These are phyloP conservation scores for Taphrina betulina DNA, from an alignment of 1,139 yeast species.

Conservation along the genomic window DNA sequence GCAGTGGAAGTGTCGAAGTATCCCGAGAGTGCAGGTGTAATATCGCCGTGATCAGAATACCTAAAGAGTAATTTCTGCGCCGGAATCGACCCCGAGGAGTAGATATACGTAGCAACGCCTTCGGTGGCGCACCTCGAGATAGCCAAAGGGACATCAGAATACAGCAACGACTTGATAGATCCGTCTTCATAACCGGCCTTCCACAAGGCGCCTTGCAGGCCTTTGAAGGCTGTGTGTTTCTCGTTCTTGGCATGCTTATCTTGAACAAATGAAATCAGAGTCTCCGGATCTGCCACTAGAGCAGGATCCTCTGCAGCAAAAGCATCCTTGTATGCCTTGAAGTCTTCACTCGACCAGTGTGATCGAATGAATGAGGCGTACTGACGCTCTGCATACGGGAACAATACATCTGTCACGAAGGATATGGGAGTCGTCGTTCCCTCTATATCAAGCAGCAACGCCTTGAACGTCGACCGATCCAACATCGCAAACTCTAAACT, in stretches of 20 bases:
- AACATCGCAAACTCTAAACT: too few relatives aligned
- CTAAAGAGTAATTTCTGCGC: constrained; percentile 79
- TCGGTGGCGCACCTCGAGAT: constrained; percentile 45
- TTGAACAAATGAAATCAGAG: constrained; percentile 52
- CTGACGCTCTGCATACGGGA: constrained; percentile 46
- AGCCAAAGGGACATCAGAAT: constrained; percentile 64
- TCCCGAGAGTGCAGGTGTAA: constrained; percentile 58
- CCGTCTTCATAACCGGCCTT: constrained; percentile 72
- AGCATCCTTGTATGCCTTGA: constrained; percentile 44
- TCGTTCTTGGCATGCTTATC: constrained; percentile 63
- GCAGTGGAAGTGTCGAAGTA: constrained; percentile 77
- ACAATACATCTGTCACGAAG: constrained; percentile 52
- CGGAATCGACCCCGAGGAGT: constrained; percentile 86
- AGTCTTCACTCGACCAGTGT: constrained; percentile 42
- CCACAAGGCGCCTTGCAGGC: constrained; percentile 85
- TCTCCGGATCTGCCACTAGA: constrained; percentile 41
- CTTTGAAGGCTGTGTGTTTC: constrained; percentile 74
- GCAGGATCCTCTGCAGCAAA: constrained; percentile 42
- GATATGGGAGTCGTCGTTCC: constrained; percentile 77
- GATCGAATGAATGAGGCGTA: constrained; percentile 38
- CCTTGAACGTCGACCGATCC: constrained; percentile 15
- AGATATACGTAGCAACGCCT: constrained; percentile 57
- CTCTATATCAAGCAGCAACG: constrained; percentile 59
- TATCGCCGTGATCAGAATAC: constrained; percentile 52
- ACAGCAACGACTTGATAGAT: constrained; percentile 73